A percentile compares a stretch with the other conserved stretches of the same genome.
Evolutionary conservation across 176 grass and related monocot species (phyloP).

Genomic region (Saccharum officinarum): DNA sequence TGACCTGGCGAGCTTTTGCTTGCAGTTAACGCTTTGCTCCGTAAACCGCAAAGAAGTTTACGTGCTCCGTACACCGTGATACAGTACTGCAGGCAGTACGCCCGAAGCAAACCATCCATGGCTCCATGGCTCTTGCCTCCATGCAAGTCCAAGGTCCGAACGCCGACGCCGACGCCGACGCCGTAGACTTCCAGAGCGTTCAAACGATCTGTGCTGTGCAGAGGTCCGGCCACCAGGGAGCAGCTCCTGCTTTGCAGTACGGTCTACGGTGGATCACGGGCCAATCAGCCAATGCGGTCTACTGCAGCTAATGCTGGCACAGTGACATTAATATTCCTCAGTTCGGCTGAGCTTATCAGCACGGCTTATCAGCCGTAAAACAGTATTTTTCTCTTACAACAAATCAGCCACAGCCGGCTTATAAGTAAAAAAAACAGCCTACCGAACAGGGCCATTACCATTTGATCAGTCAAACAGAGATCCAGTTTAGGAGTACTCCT

Average conservation of each 20-base stretch:
- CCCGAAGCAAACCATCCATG: not conserved
- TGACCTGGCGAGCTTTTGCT: slow-evolving; percentile 18
- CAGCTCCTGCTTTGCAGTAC: not conserved
- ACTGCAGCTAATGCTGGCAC: not conserved
- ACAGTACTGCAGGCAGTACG: not conserved
- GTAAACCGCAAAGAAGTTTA: not conserved
- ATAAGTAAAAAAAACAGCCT: too few relatives aligned
- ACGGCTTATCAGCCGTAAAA: too few relatives aligned
- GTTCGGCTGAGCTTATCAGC: too few relatives aligned
- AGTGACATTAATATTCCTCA: not conserved
- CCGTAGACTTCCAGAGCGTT: too few relatives aligned
- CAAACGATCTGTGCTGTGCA: too few relatives aligned
- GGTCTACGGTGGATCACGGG: not conserved
- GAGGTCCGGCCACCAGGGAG: not conserved
- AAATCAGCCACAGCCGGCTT: too few relatives aligned
- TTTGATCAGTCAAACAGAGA: too few relatives aligned
- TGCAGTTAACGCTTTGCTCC: not conserved
- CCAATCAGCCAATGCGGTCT: not conserved
- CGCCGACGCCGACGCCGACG: too few relatives aligned
- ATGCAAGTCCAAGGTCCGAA: too few relatives aligned
- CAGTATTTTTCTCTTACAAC: too few relatives aligned
- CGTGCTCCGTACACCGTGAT: not conserved
- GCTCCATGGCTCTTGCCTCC: too few relatives aligned
- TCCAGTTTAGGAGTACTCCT: not conserved
- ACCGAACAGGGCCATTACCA: too few relatives aligned